Percentiles rank a stretch among this genome's conserved stretches.
Conservation (phyloP, 306 rosid genomes). For the Prunus dulcis region DNA sequence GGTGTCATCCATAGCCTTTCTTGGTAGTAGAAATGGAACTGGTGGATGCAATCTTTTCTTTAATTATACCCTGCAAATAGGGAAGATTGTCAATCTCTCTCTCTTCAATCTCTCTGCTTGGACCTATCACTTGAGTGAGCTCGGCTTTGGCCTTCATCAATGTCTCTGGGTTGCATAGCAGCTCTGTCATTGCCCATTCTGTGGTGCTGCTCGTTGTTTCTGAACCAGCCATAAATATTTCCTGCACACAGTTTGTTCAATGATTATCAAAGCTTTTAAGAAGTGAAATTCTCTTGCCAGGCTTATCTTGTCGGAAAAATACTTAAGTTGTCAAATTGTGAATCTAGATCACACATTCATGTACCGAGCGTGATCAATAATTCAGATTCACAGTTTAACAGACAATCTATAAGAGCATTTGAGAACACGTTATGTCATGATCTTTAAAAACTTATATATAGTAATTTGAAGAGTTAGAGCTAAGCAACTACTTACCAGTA, state of each 20-base stretch:
- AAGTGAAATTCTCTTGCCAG: neutral
- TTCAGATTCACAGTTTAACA: neutral
- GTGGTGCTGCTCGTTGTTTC: conserved; percentile 55
- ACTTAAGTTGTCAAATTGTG: conserved; percentile 19
- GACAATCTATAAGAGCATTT: neutral
- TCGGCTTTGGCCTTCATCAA: conserved; percentile 35
- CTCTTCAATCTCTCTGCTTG: conserved; percentile 35
- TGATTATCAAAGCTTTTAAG: neutral
- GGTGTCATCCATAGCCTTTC: conserved; percentile 36
- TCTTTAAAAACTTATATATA: neutral
- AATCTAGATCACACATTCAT: neutral
- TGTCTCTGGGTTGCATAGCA: conserved; percentile 27
- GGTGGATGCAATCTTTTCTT: conserved; percentile 59
- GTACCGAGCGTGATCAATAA: neutral
- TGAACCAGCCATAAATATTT: conserved; percentile 51
- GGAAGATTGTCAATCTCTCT: conserved; percentile 49
- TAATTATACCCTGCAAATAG: conserved; percentile 31
- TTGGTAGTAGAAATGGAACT: conserved; percentile 42
- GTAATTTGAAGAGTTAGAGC: neutral
- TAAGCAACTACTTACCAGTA: conserved; percentile 33
- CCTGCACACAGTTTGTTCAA: conserved; percentile 21
- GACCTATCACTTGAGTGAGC: conserved; percentile 32
- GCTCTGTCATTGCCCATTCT: conserved; percentile 57
- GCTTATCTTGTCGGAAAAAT: neutral
- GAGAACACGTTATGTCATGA: no score